Evolutionary conservation across 2,329 filamentous ascomycete genomes (phyloP).

Genomic region (Aspergillus melleus): DNA sequence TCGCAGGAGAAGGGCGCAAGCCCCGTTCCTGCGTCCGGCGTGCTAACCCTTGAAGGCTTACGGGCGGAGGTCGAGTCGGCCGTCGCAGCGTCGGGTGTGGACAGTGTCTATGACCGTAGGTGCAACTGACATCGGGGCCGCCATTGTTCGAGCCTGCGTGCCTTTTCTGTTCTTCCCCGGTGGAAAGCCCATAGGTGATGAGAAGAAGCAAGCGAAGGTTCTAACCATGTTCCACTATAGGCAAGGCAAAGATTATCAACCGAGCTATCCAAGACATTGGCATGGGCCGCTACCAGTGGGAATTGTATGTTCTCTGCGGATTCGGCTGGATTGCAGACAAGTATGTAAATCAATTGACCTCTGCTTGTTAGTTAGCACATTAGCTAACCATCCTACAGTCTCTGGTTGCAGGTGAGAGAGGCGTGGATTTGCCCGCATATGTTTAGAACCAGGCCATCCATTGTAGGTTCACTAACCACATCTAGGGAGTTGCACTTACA

Average conservation of each 20-base stretch:
- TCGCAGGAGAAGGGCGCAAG: conserved; percentile 41
- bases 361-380: neutral
- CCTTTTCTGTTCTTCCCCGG: neutral
- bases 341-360: conserved; percentile 49
- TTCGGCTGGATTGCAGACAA: conserved; percentile 88
- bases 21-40: conserved; percentile 38
- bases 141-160: neutral
- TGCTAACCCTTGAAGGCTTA: conserved; percentile 67
- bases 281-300: conserved; percentile 85
- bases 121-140: conserved; percentile 17
- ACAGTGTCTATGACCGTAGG: conserved; percentile 76
- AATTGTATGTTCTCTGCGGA: conserved; percentile 76
- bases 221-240: conserved; percentile 41
- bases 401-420: conserved; percentile 66
- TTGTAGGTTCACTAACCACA: conserved; percentile 12
- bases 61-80: conserved; percentile 67
- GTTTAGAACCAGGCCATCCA: neutral
- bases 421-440: neutral
- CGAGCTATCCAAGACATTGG: conserved; percentile 84
- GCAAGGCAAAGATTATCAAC: conserved; percentile 78
- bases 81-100: conserved; percentile 54
- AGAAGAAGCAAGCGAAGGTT: neutral
- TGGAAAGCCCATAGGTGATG: neutral
- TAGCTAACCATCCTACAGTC: conserved; percentile 43
- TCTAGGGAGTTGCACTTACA: conserved; percentile 71